phyloP scores from a whole-genome alignment of 306 rosid species.

The Trifolium subterraneum region DNA sequence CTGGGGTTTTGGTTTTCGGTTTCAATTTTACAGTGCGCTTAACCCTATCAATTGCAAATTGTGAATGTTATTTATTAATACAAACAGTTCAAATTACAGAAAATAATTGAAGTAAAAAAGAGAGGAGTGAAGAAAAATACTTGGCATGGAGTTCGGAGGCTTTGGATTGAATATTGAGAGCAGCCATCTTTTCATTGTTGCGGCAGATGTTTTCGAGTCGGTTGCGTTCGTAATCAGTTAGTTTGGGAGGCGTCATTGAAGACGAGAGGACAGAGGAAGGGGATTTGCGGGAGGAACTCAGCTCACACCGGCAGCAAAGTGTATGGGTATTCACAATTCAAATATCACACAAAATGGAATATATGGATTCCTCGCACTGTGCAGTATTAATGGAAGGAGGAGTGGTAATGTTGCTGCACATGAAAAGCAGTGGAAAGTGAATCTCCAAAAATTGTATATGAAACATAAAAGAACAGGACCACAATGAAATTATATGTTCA shows the following conservation, averaged over 20 bases:
- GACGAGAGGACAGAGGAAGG: background rate
- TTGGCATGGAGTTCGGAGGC: slow-evolving; percentile 46
- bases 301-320: too few relatives aligned
- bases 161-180: slow-evolving; percentile 72
- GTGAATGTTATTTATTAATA: too few relatives aligned
- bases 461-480: slow-evolving; percentile 1
- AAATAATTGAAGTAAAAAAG: background rate
- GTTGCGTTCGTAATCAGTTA: slow-evolving; percentile 77
- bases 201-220: slow-evolving; percentile 91
- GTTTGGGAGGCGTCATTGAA: slow-evolving; percentile 60
- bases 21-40: slow-evolving; percentile 54
- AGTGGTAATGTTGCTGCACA: slow-evolving; percentile 25
- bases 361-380: too few relatives aligned
- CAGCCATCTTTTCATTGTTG: slow-evolving; percentile 76
- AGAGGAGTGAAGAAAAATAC: background rate
- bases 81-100: too few relatives aligned
- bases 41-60: slow-evolving; percentile 37
- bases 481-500: slow-evolving; percentile 38
- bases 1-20: slow-evolving; percentile 53
- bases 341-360: too few relatives aligned
- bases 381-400: too few relatives aligned
- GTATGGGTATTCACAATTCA: too few relatives aligned
- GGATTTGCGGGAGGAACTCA: too few relatives aligned
- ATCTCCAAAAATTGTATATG: slow-evolving; percentile 18
- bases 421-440: slow-evolving; percentile 7